A percentile compares a stretch with the other conserved stretches of the same genome.
These are phyloP conservation scores for Geum urbanum DNA, from an alignment of 306 rosid species.

Conservation along the genomic window DNA sequence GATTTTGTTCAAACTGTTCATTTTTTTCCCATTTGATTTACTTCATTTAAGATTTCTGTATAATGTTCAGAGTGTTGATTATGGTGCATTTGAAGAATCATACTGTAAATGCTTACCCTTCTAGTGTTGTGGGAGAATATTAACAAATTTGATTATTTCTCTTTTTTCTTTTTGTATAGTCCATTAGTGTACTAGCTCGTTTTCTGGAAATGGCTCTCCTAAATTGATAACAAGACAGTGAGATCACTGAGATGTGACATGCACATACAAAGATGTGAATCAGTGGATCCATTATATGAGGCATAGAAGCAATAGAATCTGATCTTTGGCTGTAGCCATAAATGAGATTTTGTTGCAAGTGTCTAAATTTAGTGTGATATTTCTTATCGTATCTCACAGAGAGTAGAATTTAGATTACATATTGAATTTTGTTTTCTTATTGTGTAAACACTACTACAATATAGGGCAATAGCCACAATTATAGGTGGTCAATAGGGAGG, in stretches of 20 bases:
- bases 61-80: conserved; percentile 47
- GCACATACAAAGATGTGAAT: conserved; percentile 23
- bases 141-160: conserved; percentile 19
- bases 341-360: too few relatives aligned
- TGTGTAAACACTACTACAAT: too few relatives aligned
- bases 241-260: conserved; percentile 29
- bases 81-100: conserved; percentile 53
- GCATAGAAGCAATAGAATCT: conserved; percentile 5
- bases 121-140: conserved; percentile 39
- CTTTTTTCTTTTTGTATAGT: conserved; percentile 24
- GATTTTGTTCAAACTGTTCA: conserved; percentile 44
- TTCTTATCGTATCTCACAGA: too few relatives aligned
- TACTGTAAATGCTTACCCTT: conserved; percentile 76
- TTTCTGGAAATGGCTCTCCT: conserved; percentile 15
- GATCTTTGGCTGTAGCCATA: conserved; percentile 2
- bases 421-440: too few relatives aligned
- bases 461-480: too few relatives aligned
- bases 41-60: conserved; percentile 29
- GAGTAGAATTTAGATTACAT: too few relatives aligned
- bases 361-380: too few relatives aligned
- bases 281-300: conserved; percentile 8
- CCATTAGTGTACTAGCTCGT: conserved; percentile 16
- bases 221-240: conserved; percentile 10
- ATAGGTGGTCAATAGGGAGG: too few relatives aligned
- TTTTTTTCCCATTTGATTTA: conserved; percentile 18